Evolutionary conservation across 495 filamentous ascomycete species (phyloP), one percentile per base, ranked within the genome.

Genomic region (Neurospora sublineolata): DNA sequence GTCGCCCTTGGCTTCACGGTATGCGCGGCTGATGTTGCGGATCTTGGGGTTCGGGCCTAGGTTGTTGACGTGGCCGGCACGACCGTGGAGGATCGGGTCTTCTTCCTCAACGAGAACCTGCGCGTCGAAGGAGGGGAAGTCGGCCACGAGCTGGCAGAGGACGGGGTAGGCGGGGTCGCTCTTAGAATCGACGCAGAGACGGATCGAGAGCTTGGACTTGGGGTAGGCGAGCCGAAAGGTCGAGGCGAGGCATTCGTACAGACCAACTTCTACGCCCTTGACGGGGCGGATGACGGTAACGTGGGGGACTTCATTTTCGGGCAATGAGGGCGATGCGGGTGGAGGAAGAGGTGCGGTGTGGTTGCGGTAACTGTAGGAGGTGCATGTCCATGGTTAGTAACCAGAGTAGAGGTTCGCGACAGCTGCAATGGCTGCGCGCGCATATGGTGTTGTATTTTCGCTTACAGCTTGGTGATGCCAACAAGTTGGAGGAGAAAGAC

Each of bases 31-130:
- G 88, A 98, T 91, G 76, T 98, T 99, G 30, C 96, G 87, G 76
- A 99, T 97, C 82, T 99, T 99, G 12, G 96, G 96, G 80, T 99
- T 99, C 5, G 96, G 96, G 0, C 96, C 96, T 68, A 99, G 83
- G 69, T 87, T 86, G 72, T 89, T 83, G 44, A 80, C 73, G 69
- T 86, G 81, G 37, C 82, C 84, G 11, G 81, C 78, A 42, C 81
- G 74, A 10, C 85, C 87, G 70, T 87, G 85, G 7, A 95, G 84
- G 37, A 89, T 80, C 0, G 92, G 90, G 79, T 99, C 95, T 71
- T 97, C 93, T 68, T 94, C 88, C 78, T 97, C 95, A n/a, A 97
- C 85, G 14, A 92, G 84, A 16, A 98, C 81, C 46, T 85, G 85
- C 12, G 89, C 90, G 80, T 97, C 91, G 77, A 89, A 86, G n/a